Percentiles rank a stretch among this genome's conserved stretches.
Evolutionary conservation across 2,329 filamentous ascomycete genomes (phyloP).

Genomic region (Lasiodiplodia theobromae): DNA sequence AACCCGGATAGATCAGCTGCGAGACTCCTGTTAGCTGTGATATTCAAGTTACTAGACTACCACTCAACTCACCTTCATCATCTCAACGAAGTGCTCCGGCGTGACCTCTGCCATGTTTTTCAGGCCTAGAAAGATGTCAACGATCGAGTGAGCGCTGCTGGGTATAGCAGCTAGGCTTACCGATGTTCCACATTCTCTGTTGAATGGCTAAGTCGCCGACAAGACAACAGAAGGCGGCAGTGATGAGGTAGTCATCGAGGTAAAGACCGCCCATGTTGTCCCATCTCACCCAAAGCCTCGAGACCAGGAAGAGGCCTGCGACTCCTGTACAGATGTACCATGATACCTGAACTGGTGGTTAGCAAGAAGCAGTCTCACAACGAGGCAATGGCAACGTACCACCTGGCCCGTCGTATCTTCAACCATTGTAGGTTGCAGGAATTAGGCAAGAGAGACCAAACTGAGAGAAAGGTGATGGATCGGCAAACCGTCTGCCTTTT

Average conservation of each 20-base stretch:
- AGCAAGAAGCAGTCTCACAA: not conserved
- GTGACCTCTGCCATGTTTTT: slow-evolving; percentile 35
- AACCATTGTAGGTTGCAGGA: slow-evolving; percentile 29
- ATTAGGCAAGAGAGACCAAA: slow-evolving; percentile 9
- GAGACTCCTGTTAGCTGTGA: slow-evolving; percentile 18
- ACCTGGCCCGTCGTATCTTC: slow-evolving; percentile 36
- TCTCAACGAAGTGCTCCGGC: slow-evolving; percentile 35
- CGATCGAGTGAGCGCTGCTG: not conserved
- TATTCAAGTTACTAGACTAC: not conserved
- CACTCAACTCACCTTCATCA: slow-evolving; percentile 34
- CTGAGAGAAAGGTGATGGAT: slow-evolving; percentile 8
- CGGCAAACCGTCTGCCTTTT: slow-evolving; percentile 27
- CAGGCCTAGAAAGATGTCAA: slow-evolving; percentile 6
- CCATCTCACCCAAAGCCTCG: slow-evolving; percentile 41
- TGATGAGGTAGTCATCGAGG: slow-evolving; percentile 43
- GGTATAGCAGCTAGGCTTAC: slow-evolving; percentile 28
- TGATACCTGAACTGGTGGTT: slow-evolving; percentile 36
- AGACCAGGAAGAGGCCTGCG: slow-evolving; percentile 39
- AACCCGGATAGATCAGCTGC: slow-evolving; percentile 51
- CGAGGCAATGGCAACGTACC: slow-evolving; percentile 37
- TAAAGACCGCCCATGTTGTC: slow-evolving; percentile 38
- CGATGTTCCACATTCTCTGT: slow-evolving; percentile 45
- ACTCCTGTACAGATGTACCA: slow-evolving; percentile 45
- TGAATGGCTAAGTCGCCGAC: slow-evolving; percentile 44
- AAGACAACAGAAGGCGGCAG: slow-evolving; percentile 41